phyloP scores from a whole-genome alignment of 192 early-diverging fungal genomes.

The Podila epigama region DNA sequence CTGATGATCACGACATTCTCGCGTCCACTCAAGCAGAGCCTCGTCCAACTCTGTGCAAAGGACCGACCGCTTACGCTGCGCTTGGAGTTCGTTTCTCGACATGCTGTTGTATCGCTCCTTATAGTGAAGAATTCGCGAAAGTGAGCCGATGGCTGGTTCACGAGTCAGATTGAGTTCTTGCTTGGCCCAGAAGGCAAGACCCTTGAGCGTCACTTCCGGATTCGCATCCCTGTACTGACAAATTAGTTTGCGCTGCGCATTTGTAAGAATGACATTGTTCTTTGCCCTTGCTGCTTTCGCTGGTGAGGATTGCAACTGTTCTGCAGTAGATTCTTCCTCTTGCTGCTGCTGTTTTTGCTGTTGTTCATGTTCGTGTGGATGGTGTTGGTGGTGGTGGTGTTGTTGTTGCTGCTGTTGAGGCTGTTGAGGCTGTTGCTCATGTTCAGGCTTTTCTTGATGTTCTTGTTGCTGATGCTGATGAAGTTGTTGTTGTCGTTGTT shows the following conservation, averaged over 20 bases:
- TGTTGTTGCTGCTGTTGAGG: constrained; percentile 5
- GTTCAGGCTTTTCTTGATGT: constrained; percentile 7
- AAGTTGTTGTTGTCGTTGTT: background rate
- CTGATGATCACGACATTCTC: constrained; percentile 19
- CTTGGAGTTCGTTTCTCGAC: constrained; percentile 12
- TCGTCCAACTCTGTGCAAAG: constrained; percentile 28
- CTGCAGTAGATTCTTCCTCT: too few relatives aligned
- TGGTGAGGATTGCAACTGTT: too few relatives aligned
- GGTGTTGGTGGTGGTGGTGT: background rate
- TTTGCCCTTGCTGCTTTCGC: too few relatives aligned
- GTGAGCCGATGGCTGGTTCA: constrained; percentile 37
- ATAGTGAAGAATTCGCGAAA: constrained; percentile 32
- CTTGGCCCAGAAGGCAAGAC: constrained; percentile 23
- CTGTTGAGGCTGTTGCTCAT: background rate
- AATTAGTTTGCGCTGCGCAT: constrained; percentile 27
- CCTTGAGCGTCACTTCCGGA: constrained; percentile 32
- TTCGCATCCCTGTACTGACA: constrained; percentile 17
- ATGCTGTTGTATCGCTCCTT: constrained; percentile 19
- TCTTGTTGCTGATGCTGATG: constrained; percentile 8
- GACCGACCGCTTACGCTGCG: constrained; percentile 26
- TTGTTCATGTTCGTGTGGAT: background rate
- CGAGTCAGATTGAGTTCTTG: constrained; percentile 10
- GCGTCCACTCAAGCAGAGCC: constrained; percentile 25
- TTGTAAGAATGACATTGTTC: constrained; percentile 38
- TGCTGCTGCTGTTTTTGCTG: background rate